Conservation (phyloP, 768 basidiomycete genomes). For the Russula olivacea region DNA sequence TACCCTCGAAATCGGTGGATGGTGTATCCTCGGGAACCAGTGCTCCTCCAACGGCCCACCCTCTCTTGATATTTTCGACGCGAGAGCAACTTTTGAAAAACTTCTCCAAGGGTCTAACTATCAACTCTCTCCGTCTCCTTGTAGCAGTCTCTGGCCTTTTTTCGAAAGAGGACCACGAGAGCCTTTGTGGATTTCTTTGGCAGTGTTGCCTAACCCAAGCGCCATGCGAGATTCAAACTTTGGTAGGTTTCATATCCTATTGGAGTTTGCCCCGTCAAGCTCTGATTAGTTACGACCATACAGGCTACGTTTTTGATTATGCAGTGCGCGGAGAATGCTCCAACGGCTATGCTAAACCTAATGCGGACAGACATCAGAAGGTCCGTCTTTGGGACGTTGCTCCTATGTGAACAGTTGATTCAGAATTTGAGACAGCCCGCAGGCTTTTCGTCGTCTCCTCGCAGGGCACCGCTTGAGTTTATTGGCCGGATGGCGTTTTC, state of each 20-base stretch:
- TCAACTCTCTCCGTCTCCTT: constrained; percentile 49
- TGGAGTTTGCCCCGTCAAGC: neutral
- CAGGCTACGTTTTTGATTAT: constrained; percentile 30
- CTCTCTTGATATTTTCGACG: constrained; percentile 11
- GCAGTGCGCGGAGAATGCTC: constrained; percentile 25
- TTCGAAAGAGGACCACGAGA: constrained; percentile 43
- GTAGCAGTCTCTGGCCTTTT: constrained; percentile 57
- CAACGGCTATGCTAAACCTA: neutral
- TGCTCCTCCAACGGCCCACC: constrained; percentile 23
- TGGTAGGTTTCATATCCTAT: constrained; percentile 38
- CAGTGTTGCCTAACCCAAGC: constrained; percentile 39
- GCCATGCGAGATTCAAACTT: constrained; percentile 38
- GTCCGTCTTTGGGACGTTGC: constrained; percentile 8
- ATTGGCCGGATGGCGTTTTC: constrained; percentile 63
- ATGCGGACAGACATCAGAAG: constrained; percentile 18
- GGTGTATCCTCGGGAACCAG: neutral
- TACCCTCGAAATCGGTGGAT: constrained; percentile 2
- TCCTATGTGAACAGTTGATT: neutral
- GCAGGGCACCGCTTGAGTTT: constrained; percentile 52
- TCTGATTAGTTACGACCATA: neutral
- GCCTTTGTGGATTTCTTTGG: constrained; percentile 56
- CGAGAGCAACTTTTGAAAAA: constrained; percentile 11
- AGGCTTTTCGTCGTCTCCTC: constrained; percentile 42
- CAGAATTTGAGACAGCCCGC: constrained; percentile 36
- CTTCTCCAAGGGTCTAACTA: constrained; percentile 23